Evolutionary conservation across 225 moss, liverwort and hornwort genomes (phyloP), one percentile per base, ranked within the genome.

Genomic region (Marchantia paleacea): DNA sequence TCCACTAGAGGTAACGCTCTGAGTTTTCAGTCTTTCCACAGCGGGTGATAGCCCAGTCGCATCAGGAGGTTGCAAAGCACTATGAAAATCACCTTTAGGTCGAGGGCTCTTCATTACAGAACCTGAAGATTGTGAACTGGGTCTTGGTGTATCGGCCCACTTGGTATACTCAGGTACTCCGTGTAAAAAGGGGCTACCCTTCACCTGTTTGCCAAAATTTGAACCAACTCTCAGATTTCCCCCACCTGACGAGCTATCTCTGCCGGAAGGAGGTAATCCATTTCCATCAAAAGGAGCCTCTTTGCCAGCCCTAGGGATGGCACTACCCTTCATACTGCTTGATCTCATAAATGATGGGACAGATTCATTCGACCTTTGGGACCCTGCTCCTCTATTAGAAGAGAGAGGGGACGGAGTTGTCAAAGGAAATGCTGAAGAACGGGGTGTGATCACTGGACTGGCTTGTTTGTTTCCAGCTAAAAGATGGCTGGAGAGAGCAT

Each of bases 121-220:
- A 53, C 73, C 69, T 31, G 79, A 14, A 61, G 55, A 31, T 18
- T 80, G 82, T 7, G 62, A 8, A 15, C 49, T 48, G 8, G 69
- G 88, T 62, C 81, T 78, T 58, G 81, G 81, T 61, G 81, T 78
- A 48, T 88, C 85, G 58, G 77, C 64, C 80, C 80, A 78, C 70
- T 80, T 85, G 63, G 74, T 79, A 16, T 70, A 2, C 18, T 66
- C 81, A 26, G 73, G 12, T 25, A 71, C 75, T 15, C 81, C 80
- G 22, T 69, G 81, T 19, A 63, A 18, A 0, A 69, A 73, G 52
- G 61, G 49, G 16, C 49, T 52, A 13, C 54, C 55, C 58, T 31
- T 79, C 7, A 28, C 70, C 70, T 18, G 55, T 55, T 79, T 69
- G 18, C 70, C 53, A 13, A 15, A 54, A 30, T 28, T 28, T 26